Evolutionary conservation across 2,329 filamentous ascomycete species (phyloP).

Genomic region (Rhinocladiella similis): DNA sequence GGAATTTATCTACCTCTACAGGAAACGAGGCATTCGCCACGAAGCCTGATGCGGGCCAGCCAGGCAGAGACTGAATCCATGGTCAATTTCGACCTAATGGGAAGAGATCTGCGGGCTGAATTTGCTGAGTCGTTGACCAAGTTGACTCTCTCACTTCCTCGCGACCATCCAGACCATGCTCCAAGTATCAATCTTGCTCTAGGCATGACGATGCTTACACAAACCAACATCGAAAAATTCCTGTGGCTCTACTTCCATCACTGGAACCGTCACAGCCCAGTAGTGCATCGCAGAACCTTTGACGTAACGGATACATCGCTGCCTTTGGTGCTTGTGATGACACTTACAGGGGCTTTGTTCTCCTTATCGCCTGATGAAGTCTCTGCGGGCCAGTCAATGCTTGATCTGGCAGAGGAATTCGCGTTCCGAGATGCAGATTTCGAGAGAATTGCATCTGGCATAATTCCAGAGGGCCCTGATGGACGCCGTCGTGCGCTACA

Average conservation of each 20-base stretch:
- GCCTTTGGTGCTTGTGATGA: neutral
- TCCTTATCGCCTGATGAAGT: neutral
- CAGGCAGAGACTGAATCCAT: neutral
- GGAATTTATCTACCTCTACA: too few species aligned
- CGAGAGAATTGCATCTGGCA: neutral
- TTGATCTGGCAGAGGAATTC: constrained; percentile 8
- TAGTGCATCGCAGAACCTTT: constrained; percentile 3
- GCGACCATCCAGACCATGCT: constrained; percentile 3
- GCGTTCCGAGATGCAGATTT: constrained; percentile 1
- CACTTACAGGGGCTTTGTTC: neutral
- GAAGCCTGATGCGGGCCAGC: neutral
- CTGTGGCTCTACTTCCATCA: constrained; percentile 8
- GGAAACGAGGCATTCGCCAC: too few species aligned
- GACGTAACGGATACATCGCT: neutral
- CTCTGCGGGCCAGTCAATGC: neutral
- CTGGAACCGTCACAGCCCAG: constrained; percentile 11
- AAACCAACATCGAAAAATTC: neutral
- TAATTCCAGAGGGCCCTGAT: too few species aligned
- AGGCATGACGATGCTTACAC: neutral
- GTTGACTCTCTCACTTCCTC: constrained; percentile 2
- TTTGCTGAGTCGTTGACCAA: neutral
- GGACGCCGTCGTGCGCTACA: neutral
- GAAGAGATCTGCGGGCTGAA: neutral
- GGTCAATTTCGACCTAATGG: neutral
- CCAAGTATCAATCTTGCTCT: constrained; percentile 6